Evolutionary conservation across 805 yeast genomes (phyloP), one percentile per base, ranked within the genome.

Genomic region (Wickerhamomyces chambardii): DNA sequence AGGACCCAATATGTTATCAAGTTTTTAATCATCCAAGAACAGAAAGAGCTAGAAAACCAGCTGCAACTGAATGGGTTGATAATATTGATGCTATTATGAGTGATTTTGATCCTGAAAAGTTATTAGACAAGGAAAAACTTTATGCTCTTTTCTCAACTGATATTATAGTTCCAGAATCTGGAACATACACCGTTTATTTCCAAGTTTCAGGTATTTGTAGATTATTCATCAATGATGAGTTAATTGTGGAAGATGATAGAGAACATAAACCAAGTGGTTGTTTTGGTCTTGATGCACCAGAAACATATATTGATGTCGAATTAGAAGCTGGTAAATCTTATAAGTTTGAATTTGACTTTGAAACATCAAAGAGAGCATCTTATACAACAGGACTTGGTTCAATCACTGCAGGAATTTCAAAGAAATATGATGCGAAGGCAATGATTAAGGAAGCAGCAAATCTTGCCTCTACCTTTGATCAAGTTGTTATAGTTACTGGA

Each of bases 191-290:
- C 33, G 64, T 76, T 45, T 80, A 79, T n/a, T 48, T 70, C 34
- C 55, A 70, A 9, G 69, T 68, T 16, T 50, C 57, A 33, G 83
- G 83, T 10, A 69, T 78, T 28, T 78, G 74, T 15, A 64, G 64
- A 44, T 39, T 77, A 15, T 77, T 59, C 46, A 50, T 76, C 33
- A 67, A 76, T 46, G 78, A 53, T 36, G 45, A 63, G 41, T 51
- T 73, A 39, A 56, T 77, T 17, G 63, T 73, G 31, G 79, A 76
- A 48, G 73, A 75, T 50, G 61, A 59, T 38, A 68, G 73, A 22
- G 46, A 59, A n/a, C 82, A 76, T 53, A 51, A 36, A 4, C 48
- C 44, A n/a, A 81, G 80, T n/a, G 59, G 58, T 17, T 62, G 66
- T 2, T 75, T 71, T 56, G 71, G 69, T 51, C 75, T 73, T 6